These are phyloP conservation scores for Penicillium paneum DNA, from an alignment of 2,329 filamentous ascomycete genomes.

Conservation along the genomic window DNA sequence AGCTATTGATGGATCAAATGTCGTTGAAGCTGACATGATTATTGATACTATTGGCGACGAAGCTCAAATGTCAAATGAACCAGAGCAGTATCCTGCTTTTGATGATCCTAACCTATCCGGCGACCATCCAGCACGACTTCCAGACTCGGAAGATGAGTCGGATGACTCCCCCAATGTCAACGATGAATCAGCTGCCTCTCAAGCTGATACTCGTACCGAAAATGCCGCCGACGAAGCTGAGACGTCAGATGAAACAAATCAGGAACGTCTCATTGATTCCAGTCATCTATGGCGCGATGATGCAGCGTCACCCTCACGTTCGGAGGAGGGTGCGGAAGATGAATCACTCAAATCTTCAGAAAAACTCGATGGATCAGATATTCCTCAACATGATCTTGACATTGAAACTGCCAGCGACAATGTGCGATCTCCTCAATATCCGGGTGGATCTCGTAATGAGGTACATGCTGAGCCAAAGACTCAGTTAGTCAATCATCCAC, in stretches of 20 bases:
- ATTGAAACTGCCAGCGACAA: neutral
- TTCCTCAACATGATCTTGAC: neutral
- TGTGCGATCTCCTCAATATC: neutral
- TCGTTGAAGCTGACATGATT: neutral
- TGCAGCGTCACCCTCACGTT: neutral
- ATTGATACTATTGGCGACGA: neutral
- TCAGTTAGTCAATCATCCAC: neutral
- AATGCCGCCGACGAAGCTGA: neutral
- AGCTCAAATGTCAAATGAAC: neutral
- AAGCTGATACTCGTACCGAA: neutral
- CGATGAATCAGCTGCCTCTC: neutral
- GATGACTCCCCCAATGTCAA: neutral
- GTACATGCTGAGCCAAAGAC: conserved; percentile 29
- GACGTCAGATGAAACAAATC: neutral
- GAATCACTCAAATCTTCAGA: neutral
- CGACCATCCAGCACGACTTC: neutral
- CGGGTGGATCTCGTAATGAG: neutral
- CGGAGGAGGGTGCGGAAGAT: neutral
- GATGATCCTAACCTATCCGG: no score
- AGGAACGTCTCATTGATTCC: neutral
- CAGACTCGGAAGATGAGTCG: neutral
- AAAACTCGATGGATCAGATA: neutral
- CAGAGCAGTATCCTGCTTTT: neutral
- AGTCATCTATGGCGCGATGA: neutral
- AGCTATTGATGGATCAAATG: neutral